phyloP scores from a whole-genome alignment of 768 basidiomycete species.

The Krasilnikovozyma curviuscula region DNA sequence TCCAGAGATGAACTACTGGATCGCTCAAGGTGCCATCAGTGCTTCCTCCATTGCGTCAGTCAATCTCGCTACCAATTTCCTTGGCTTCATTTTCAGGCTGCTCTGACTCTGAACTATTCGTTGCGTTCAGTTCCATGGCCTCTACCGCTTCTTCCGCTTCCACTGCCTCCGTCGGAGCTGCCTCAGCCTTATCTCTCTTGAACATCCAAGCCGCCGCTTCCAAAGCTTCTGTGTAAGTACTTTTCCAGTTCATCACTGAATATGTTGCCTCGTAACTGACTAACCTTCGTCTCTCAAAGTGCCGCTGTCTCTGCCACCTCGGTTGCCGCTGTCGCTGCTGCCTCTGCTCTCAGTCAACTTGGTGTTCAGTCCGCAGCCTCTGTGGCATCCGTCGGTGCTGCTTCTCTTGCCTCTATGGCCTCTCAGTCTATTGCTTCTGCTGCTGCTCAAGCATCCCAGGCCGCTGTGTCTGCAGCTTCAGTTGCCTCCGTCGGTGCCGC shows the following conservation, averaged over 20 bases:
- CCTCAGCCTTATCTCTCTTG: not conserved
- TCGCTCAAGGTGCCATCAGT: not conserved
- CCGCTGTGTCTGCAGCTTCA: not conserved
- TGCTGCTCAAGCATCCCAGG: not conserved
- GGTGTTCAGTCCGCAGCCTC: not conserved
- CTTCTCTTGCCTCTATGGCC: no score
- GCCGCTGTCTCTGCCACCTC: no score
- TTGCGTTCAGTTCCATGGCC: no score
- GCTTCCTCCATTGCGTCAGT: not conserved
- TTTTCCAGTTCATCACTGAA: no score
- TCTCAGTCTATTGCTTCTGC: no score
- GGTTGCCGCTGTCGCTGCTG: no score
- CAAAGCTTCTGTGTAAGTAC: no score
- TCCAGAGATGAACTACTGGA: not conserved
- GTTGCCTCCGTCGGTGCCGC: not conserved
- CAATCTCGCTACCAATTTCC: no score
- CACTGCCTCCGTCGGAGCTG: not conserved
- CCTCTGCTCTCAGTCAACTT: not conserved
- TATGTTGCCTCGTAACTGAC: no score
- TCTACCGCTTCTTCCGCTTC: not conserved
- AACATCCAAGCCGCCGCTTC: not conserved
- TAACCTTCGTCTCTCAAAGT: no score
- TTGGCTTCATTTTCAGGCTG: not conserved
- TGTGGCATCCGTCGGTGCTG: not conserved
- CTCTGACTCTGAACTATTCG: not conserved